A percentile compares a stretch with the other conserved stretches of the same genome.
Evolutionary conservation across 2,329 filamentous ascomycete genomes (phyloP).

Genomic region (Dactylella cylindrospora): DNA sequence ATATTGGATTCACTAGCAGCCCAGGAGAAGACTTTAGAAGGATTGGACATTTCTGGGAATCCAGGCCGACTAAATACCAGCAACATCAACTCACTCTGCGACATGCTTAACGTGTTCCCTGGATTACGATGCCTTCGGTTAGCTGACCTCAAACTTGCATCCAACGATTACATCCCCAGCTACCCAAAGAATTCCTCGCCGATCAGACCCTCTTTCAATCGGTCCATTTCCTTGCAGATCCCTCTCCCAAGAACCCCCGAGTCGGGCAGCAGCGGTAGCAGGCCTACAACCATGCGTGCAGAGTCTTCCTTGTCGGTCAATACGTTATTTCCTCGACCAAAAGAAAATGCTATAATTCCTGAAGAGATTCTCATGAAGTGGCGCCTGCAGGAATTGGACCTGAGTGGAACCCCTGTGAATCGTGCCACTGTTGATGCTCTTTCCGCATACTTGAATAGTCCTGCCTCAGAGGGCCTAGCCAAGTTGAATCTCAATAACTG

Average conservation of each 20-base stretch:
- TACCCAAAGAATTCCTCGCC: constrained; percentile 20
- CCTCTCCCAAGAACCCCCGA: constrained; percentile 20
- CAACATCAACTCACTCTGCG: constrained; percentile 34
- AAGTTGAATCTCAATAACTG: constrained; percentile 68
- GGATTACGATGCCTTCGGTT: constrained; percentile 29
- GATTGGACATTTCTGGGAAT: constrained; percentile 67
- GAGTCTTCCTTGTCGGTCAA: constrained; percentile 26
- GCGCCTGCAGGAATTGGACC: constrained; percentile 65
- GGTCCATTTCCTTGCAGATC: constrained; percentile 37
- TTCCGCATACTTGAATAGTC: constrained; percentile 64
- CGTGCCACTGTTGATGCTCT: constrained; percentile 63
- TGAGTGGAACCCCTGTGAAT: constrained; percentile 63
- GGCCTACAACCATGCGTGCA: constrained; percentile 9
- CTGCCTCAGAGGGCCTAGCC: constrained; percentile 63
- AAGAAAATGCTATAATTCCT: constrained; percentile 54
- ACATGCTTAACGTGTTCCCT: constrained; percentile 27
- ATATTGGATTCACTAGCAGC: constrained; percentile 65
- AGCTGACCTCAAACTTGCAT: constrained; percentile 30
- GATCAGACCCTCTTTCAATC: constrained; percentile 26
- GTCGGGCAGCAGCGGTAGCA: constrained; percentile 6
- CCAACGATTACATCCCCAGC: constrained; percentile 4
- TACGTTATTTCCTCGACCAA: constrained; percentile 8
- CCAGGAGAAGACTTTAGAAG: constrained; percentile 68
- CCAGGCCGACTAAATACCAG: constrained; percentile 61
- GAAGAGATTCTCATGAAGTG: constrained; percentile 67